These are phyloP conservation scores for Aspergillus neotritici DNA, from an alignment of 2,329 filamentous ascomycete genomes.

Conservation along the genomic window DNA sequence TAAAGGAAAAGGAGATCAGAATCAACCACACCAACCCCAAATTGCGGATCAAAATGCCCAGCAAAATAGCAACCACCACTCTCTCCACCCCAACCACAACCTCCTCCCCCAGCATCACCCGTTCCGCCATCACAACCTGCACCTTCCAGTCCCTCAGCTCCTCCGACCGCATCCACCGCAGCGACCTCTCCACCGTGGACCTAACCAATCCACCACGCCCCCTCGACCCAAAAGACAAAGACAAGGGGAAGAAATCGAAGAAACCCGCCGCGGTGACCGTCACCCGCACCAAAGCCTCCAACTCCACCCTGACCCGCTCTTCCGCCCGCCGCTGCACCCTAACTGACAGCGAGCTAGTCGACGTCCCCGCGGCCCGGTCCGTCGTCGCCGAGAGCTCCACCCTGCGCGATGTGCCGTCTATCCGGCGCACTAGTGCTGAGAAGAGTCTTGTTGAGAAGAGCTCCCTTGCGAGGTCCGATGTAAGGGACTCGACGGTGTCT, in stretches of 20 bases:
- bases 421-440: constrained; percentile 13
- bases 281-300: constrained; percentile 11
- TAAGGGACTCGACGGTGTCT: constrained; percentile 10
- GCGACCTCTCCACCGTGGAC: constrained; percentile 3
- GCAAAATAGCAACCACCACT: no score
- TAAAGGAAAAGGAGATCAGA: no score
- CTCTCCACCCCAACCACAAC: no score
- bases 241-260: not conserved
- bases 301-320: constrained; percentile 14
- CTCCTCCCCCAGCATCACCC: constrained; percentile 1
- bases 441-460: constrained; percentile 14
- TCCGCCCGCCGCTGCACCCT: constrained; percentile 11
- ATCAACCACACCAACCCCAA: no score
- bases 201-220: not conserved
- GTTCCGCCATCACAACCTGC: constrained; percentile 8
- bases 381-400: constrained; percentile 10
- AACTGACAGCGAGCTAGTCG: constrained; percentile 11
- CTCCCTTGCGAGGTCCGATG: constrained; percentile 7
- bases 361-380: constrained; percentile 9
- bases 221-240: not conserved
- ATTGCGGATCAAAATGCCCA: no score
- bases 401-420: constrained; percentile 8
- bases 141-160: constrained; percentile 11
- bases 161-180: constrained; percentile 9
- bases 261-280: constrained; percentile 6